Percentiles rank a stretch among this genome's conserved stretches.
Conservation (phyloP, 768 basidiomycete species). For the Mycena latifolia region DNA sequence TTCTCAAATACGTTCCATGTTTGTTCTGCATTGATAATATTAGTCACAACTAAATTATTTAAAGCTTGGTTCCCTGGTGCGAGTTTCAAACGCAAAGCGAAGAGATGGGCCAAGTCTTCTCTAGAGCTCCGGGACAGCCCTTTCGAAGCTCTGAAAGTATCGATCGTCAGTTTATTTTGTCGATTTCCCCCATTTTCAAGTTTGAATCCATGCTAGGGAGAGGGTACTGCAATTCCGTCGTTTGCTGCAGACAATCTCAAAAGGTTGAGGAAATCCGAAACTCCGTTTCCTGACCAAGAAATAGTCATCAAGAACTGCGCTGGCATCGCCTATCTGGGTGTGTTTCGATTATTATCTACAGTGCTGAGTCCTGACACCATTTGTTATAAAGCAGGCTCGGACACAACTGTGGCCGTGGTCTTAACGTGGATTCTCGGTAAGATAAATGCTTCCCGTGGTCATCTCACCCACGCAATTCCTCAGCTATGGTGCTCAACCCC, state of each 20-base stretch:
- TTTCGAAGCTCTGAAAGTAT: conserved; percentile 43
- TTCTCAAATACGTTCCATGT: conserved; percentile 47
- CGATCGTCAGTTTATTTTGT: conserved; percentile 20
- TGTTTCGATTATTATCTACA: no score
- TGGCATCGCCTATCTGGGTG: conserved; percentile 56
- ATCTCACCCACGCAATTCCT: not conserved
- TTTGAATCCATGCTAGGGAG: conserved; percentile 15
- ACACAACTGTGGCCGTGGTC: conserved; percentile 2
- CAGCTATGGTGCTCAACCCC: conserved; percentile 52
- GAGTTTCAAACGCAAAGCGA: conserved; percentile 47
- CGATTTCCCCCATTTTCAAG: not conserved
- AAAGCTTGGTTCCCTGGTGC: conserved; percentile 56
- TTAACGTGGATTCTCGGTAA: conserved; percentile 12
- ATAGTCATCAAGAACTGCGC: conserved; percentile 56
- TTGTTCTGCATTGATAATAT: conserved; percentile 10
- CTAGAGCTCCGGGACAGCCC: conserved; percentile 41
- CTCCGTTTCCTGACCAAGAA: conserved; percentile 38
- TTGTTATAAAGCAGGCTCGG: conserved; percentile 15
- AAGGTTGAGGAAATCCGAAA: conserved; percentile 33
- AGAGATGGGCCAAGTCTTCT: conserved; percentile 37
- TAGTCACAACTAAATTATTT: not conserved
- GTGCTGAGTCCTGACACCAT: no score
- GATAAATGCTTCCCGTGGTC: not conserved
- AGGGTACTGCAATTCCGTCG: conserved; percentile 40
- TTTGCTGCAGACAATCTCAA: conserved; percentile 45